Base-by-base conservation (phyloP, 768 basidiomycete species). In the Wakefieldia striispora region DNA sequence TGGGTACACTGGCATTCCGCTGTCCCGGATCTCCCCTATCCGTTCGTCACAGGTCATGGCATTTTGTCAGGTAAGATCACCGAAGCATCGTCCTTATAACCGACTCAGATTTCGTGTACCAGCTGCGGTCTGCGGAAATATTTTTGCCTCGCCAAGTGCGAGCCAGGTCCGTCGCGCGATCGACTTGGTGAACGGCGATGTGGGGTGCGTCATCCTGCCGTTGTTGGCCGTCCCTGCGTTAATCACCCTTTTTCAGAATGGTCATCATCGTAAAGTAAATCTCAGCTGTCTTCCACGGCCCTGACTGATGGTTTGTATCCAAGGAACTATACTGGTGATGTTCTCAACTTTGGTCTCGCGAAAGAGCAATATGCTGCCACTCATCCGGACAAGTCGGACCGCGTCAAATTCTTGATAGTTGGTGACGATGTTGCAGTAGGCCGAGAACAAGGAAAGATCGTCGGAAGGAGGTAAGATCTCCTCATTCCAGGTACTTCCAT, bases 361-460 rank as follows among this genome's bases (percentile, higher is more conserved):
- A 86, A 83, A 57, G 91, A 95, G 60, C 86, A 89, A 57, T 85
- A 86, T 52, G 83, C 88, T 3, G 83, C 89, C 5, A 67, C 74
- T 41, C 77, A 86, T 47, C 84, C 89, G 0, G 77, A 82, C 20
- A 82, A 83, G 59, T 78, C 86, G 1, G 78, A 86, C 44, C 71
- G 71, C 23, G 78, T 91, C 62, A 83, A 78, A 59, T 88, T 94
- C 47, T 74, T 95, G 26, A 78, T 93, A 37, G 90, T 95, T 6
- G 91, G 86, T 6, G 93, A 95, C 63, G 93, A 95, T 61, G 91
- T 94, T 31, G 85, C 91, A 3, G 92, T 95, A 23, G 89, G 88
- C 12, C 79, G 73, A 54, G 80, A 81, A 1, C 88, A 93, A 57
- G 91, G 91, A 23, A 82, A 76, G 51, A 84, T 95, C 43, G 91